These are phyloP conservation scores for Phlyctochytrium planicorne DNA, from an alignment of 192 early-diverging fungal genomes.

Conservation along the genomic window DNA sequence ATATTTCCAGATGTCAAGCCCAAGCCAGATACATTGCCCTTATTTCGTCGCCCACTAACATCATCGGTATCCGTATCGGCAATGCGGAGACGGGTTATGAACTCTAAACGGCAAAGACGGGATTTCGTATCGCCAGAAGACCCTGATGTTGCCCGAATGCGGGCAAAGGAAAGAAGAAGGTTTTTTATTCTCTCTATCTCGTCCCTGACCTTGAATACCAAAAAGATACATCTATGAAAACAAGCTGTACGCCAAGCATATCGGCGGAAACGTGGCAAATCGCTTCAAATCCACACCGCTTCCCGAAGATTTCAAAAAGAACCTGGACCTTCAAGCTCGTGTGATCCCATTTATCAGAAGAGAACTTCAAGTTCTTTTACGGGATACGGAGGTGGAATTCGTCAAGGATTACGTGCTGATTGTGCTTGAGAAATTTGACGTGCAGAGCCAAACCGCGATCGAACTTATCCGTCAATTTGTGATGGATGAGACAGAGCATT, in stretches of 20 bases:
- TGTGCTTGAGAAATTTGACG: conserved; percentile 24
- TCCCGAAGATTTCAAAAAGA: conserved; percentile 8
- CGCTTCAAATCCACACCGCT: conserved; percentile 18
- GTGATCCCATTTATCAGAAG: conserved; percentile 34
- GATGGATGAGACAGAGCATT: conserved; percentile 33
- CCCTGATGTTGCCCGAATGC: neutral
- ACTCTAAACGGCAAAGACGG: no score
- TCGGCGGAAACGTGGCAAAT: conserved; percentile 15
- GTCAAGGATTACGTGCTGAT: conserved; percentile 31
- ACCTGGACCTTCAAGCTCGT: conserved; percentile 6
- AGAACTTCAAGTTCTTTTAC: conserved; percentile 32
- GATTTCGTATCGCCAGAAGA: no score
- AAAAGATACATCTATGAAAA: conserved; percentile 24
- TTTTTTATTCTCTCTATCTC: neutral
- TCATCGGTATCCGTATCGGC: no score
- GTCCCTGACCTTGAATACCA: conserved; percentile 5
- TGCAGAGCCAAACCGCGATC: conserved; percentile 34
- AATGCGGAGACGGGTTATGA: no score
- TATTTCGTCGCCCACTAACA: no score
- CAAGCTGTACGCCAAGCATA: conserved; percentile 26
- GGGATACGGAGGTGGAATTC: conserved; percentile 28
- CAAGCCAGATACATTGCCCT: no score
- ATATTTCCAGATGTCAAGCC: no score
- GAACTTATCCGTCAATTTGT: conserved; percentile 31
- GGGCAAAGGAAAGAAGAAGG: neutral